Evolutionary conservation across 2,329 filamentous ascomycete species (phyloP), one percentile per base, ranked within the genome.

Genomic region (Calonectria pseudoreteaudii): DNA sequence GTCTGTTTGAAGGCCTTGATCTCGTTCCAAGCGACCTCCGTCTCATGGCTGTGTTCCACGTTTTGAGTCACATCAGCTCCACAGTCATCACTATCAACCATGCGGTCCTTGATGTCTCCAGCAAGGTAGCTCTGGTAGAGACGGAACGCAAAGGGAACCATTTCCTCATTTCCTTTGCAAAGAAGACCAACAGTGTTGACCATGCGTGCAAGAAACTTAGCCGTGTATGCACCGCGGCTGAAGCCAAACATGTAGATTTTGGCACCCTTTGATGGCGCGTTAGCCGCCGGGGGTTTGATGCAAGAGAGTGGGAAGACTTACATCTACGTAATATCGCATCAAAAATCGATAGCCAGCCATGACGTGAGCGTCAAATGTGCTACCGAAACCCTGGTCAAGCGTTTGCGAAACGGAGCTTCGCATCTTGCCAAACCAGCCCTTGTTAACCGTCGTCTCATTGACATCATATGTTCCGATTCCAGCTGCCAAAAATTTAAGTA

Each of bases 181-280:
- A 90, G 83, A 0, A 90, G 82, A 0, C 87, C 89, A 14, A 89
- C 84, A 4, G 84, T 84, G 70, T 87, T 82, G 50, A 90, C 80
- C 88, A 90, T 90, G 58, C 87, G 85, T 0, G 88, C 86, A 1
- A 90, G 83, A 76, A 90, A 89, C 28, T 86, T 86, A n/a, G 88
- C 88, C 1, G 87, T 89, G 75, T 87, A 90, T 16, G 88, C 88
- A 2, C 88, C 88, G 28, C 88, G 86, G 10, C 86, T 87, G 77
- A 90, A 90, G 16, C 88, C 88, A 62, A 90, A 90, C 77, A 90
- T 87, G 76, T 90, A 90, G 41, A 90, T 89, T 64, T 86, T 86
- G 74, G 88, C 88, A 0, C 84, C 87, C 79, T 87, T 44, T 44
- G 31, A 0, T 10, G 9, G 18, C 4, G 31, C 20, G 26, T 77